A percentile compares a stretch with the other conserved stretches of the same genome.
These are phyloP conservation scores for Fermentozyma sake DNA, from an alignment of 1,139 yeast genomes.

Conservation along the genomic window DNA sequence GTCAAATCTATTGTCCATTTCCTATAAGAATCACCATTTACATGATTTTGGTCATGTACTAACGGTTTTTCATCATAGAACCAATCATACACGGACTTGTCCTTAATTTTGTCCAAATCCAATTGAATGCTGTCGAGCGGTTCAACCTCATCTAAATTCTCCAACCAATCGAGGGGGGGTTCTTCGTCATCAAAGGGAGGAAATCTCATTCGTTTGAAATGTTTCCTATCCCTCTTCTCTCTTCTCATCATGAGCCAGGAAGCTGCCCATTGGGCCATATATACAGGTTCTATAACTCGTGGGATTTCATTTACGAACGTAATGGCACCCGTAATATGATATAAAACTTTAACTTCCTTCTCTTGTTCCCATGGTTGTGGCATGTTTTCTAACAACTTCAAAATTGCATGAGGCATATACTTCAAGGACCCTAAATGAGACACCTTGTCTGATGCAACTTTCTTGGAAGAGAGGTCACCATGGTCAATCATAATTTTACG, in stretches of 20 bases:
- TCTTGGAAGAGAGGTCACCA: slow-evolving; percentile 77
- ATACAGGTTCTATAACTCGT: slow-evolving; percentile 86
- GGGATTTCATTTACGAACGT: slow-evolving; percentile 94
- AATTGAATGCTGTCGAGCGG: slow-evolving; percentile 66
- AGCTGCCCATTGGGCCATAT: slow-evolving; percentile 93
- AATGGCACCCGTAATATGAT: slow-evolving; percentile 90
- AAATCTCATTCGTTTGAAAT: slow-evolving; percentile 85
- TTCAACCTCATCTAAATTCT: slow-evolving; percentile 68
- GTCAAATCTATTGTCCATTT: slow-evolving; percentile 63
- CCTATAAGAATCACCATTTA: slow-evolving; percentile 75
- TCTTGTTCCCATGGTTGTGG: slow-evolving; percentile 98
- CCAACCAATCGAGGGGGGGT: slow-evolving; percentile 81
- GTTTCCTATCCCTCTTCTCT: slow-evolving; percentile 86
- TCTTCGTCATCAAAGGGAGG: slow-evolving; percentile 99
- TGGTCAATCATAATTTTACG: slow-evolving; percentile 82
- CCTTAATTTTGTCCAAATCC: slow-evolving; percentile 60
- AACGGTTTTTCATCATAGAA: slow-evolving; percentile 76
- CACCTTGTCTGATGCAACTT: slow-evolving; percentile 82
- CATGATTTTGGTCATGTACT: slow-evolving; percentile 46
- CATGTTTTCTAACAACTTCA: slow-evolving; percentile 89
- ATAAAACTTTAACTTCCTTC: slow-evolving; percentile 81
- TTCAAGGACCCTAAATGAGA: slow-evolving; percentile 88
- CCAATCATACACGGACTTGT: slow-evolving; percentile 64
- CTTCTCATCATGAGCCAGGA: slow-evolving; percentile 91
- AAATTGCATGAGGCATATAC: slow-evolving; percentile 91